Evolutionary conservation across 257 asterid genomes (phyloP), one percentile per base, ranked within the genome.

Genomic region (Gardenia jasminoides): DNA sequence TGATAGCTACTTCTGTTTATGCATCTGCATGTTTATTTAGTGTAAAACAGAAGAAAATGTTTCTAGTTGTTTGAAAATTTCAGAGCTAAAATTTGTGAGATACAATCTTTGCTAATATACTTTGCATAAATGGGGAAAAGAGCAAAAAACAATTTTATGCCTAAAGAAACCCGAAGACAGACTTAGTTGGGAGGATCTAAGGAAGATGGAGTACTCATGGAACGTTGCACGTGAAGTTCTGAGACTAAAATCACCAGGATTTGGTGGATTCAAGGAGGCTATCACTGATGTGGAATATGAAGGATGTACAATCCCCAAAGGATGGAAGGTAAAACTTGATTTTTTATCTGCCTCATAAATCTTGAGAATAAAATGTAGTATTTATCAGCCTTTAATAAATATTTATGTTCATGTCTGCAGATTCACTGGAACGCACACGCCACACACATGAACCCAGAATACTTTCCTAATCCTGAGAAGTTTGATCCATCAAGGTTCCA

Each of bases 121-220:
- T n/a, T 8, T 61, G 33, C 67, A 61, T n/a, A 3, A 19, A 5
- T 8, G 2, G 16, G 67, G 67, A 7, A 26, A 73, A 74, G 78
- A 74, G 26, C 78, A 74, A 54, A 7, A 19, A 28, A 52, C 11
- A 31, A 74, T 74, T 10, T 22, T 68, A 16, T 11, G 16, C 0
- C 50, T 10, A 56, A 56, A 54, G 33, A 1, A 33, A 20, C 33
- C 52, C 9, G 10, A 61, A 61, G 67, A 61, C 36, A 61, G 11
- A 61, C 48, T 74, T 15, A 74, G 31, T 11, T 22, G 67, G 78
- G 78, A 56, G 54, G 54, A 75, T 13, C 7, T 13, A 6, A 39
- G 22, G 58, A 75, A 59, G 56, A 75, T 75, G 78, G 41, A 75
- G 56, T 58, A 39, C n/a, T 58, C 43, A 3, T 75, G 78, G 78